phyloP scores from a whole-genome alignment of 176 grass and related monocot genomes.

The Calamus simplicifolius region DNA sequence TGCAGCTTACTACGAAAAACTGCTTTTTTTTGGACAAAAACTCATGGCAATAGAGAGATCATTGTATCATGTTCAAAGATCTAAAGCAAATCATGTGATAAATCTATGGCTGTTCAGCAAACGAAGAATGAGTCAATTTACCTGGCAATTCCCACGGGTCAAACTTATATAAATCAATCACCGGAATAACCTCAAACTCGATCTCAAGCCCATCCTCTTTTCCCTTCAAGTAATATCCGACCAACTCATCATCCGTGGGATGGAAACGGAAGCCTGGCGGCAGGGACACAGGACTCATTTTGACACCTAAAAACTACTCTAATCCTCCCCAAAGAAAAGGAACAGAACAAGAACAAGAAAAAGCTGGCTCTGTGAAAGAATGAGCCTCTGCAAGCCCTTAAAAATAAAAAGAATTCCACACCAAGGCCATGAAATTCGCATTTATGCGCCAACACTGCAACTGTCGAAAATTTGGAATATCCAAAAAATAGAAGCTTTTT shows the following conservation, averaged over 20 bases:
- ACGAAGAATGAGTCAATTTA: slow-evolving; percentile 14
- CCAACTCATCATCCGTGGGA: slow-evolving; percentile 82
- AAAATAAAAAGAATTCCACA: background rate
- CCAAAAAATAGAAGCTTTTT: slow-evolving; percentile 90
- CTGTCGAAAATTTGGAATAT: slow-evolving; percentile 72
- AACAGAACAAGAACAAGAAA: background rate
- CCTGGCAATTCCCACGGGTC: slow-evolving; percentile 98
- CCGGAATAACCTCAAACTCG: slow-evolving; percentile 91
- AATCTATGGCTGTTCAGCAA: slow-evolving; percentile 19
- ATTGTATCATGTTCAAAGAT: no score
- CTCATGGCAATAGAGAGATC: no score
- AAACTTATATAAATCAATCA: slow-evolving; percentile 81
- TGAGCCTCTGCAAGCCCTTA: background rate
- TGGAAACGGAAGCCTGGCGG: slow-evolving; percentile 97
- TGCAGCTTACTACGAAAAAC: no score
- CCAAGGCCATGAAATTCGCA: background rate
- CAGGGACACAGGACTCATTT: slow-evolving; percentile 40
- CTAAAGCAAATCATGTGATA: no score
- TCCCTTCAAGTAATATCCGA: slow-evolving; percentile 92
- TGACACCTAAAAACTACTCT: background rate
- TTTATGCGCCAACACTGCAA: slow-evolving; percentile 10
- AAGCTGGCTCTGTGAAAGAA: slow-evolving; percentile 1
- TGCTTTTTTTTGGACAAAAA: no score
- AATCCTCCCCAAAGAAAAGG: no score
- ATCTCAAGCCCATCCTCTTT: slow-evolving; percentile 72